phyloP scores from a whole-genome alignment of 495 filamentous ascomycete genomes.

The Rusavskia elegans region DNA sequence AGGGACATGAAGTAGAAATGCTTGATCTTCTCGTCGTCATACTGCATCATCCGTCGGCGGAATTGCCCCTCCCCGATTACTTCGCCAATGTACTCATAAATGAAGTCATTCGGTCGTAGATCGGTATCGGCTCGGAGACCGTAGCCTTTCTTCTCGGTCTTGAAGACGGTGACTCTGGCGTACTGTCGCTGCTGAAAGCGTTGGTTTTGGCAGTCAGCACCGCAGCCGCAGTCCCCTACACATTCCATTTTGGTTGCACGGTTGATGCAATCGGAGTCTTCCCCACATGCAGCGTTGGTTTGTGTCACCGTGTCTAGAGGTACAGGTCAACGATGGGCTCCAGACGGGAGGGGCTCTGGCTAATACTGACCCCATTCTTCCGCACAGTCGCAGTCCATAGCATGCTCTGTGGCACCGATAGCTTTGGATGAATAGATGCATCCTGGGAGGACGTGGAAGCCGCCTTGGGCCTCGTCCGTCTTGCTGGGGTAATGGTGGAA shows the following conservation, averaged over 20 bases:
- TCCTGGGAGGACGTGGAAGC: conserved; percentile 66
- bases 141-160: conserved; percentile 93
- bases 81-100: conserved; percentile 97
- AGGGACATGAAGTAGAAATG: conserved; percentile 99
- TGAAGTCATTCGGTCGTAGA: conserved; percentile 68
- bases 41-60: conserved; percentile 72
- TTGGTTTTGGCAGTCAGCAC: conserved; percentile 78
- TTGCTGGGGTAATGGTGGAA: conserved; percentile 57
- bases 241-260: conserved; percentile 97
- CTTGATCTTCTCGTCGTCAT: conserved; percentile 89
- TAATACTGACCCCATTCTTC: conserved; percentile 84
- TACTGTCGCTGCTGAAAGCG: conserved; percentile 86
- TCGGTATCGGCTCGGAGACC: conserved; percentile 70
- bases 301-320: conserved; percentile 40
- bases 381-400: conserved; percentile 82
- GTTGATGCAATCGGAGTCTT: conserved; percentile 98
- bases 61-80: conserved; percentile 89
- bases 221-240: conserved; percentile 71
- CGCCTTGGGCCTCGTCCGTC: conserved; percentile 53
- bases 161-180: conserved; percentile 83
- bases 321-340: conserved; percentile 6
- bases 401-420: conserved; percentile 81
- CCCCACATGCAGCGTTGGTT: conserved; percentile 74
- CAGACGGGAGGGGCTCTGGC: neutral
- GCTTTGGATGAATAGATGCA: conserved; percentile 82